Percentiles rank a stretch among this genome's conserved stretches.
Evolutionary conservation across 2,329 filamentous ascomycete genomes (phyloP).

Genomic region (Colletotrichum sp.): DNA sequence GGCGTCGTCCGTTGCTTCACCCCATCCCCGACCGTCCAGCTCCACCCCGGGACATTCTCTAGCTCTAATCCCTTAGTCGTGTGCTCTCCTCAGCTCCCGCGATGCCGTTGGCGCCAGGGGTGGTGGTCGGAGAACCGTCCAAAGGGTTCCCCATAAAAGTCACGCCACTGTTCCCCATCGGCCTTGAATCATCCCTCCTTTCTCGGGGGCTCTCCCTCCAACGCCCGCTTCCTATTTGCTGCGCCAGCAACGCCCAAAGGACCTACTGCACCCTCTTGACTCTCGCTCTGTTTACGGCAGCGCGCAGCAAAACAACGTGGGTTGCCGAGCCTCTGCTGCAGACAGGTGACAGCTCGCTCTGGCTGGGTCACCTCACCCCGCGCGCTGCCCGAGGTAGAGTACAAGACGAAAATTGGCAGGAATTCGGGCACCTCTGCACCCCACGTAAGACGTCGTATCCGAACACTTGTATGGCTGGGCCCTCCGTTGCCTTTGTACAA

Average conservation of each 20-base stretch:
- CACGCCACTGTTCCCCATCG: conserved; percentile 19
- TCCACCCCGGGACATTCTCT: conserved; percentile 14
- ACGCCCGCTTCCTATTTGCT: neutral
- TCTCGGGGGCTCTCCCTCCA: neutral
- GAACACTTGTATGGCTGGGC: neutral
- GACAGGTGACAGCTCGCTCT: neutral
- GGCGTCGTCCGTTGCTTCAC: neutral
- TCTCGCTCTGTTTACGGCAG: neutral
- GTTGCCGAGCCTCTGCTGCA: neutral
- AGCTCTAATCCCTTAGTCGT: conserved; percentile 1
- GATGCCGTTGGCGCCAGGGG: neutral
- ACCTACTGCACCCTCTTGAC: neutral
- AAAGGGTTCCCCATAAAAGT: conserved; percentile 14
- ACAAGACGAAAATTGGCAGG: neutral
- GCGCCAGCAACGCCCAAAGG: neutral
- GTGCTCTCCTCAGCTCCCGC: neutral
- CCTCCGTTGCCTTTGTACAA: neutral
- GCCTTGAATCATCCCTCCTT: conserved; percentile 10
- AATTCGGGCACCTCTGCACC: neutral
- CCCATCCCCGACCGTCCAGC: neutral
- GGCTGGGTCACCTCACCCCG: neutral
- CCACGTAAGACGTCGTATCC: neutral
- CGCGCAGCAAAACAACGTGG: neutral
- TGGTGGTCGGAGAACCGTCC: neutral
- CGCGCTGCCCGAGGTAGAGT: neutral